Evolutionary conservation across 2,329 filamentous ascomycete species (phyloP).

Genomic region (Fusarium cicatricum): DNA sequence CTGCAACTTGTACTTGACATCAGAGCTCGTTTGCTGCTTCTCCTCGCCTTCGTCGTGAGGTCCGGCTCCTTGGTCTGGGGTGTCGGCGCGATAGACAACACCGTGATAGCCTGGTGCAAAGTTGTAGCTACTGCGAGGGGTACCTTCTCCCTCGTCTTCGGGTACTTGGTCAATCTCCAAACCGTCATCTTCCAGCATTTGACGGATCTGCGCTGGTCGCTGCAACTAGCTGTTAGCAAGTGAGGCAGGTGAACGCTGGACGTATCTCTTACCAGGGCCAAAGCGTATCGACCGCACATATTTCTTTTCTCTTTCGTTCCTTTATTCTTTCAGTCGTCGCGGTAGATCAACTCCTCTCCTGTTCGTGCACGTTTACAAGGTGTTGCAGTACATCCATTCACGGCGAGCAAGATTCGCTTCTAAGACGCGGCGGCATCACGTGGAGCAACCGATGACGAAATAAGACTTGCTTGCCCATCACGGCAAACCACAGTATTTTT

Average conservation of each 20-base stretch:
- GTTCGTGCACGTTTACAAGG: not conserved
- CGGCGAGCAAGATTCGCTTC: not conserved
- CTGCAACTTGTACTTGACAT: constrained; percentile 79
- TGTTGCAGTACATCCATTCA: constrained; percentile 4
- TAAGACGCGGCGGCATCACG: constrained; percentile 6
- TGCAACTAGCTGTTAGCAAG: constrained; percentile 47
- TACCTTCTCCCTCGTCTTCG: constrained; percentile 68
- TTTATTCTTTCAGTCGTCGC: too few relatives aligned
- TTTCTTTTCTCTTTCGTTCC: not conserved
- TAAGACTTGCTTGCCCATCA: too few relatives aligned
- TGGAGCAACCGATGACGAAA: constrained; percentile 10
- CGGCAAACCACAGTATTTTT: too few relatives aligned
- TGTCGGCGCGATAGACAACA: constrained; percentile 83
- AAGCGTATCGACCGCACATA: constrained; percentile 51
- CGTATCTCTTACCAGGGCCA: constrained; percentile 44
- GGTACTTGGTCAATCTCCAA: constrained; percentile 78
- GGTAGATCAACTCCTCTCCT: not conserved
- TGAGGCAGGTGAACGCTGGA: too few relatives aligned
- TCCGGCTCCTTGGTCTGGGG: constrained; percentile 67
- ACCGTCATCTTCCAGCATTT: constrained; percentile 74
- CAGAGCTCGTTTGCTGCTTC: not conserved
- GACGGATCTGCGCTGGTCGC: constrained; percentile 80
- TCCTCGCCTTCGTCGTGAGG: constrained; percentile 35
- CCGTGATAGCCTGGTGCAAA: constrained; percentile 90
- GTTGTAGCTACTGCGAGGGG: constrained; percentile 82